Percentiles rank a stretch among this genome's conserved stretches.
Conservation (phyloP, 2,329 filamentous ascomycete genomes). For the Tolypocladium paradoxum region DNA sequence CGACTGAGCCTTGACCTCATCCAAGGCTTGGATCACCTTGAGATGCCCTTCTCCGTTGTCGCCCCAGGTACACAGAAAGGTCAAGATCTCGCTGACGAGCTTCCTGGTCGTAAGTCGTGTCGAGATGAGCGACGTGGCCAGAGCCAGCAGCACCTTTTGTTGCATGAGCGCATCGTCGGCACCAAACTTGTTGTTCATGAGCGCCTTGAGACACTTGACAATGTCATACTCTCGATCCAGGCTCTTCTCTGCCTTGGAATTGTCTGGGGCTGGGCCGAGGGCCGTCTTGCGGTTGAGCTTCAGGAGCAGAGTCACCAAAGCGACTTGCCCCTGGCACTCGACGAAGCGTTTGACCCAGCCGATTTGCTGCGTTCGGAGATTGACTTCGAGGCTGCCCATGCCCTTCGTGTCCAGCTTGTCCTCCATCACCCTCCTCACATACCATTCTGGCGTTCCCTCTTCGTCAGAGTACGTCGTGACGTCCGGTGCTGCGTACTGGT, state of each 20-base stretch:
- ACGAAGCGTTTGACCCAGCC: slow-evolving; percentile 96
- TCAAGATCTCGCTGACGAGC: slow-evolving; percentile 89
- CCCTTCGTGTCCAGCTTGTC: slow-evolving; percentile 88
- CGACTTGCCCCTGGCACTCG: slow-evolving; percentile 93
- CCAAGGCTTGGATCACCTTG: slow-evolving; percentile 88
- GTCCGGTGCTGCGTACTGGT: slow-evolving; percentile 57
- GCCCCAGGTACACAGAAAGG: slow-evolving; percentile 91
- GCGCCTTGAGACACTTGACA: slow-evolving; percentile 88
- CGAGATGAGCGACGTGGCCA: slow-evolving; percentile 79
- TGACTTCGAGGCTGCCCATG: slow-evolving; percentile 86
- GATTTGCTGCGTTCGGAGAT: slow-evolving; percentile 89
- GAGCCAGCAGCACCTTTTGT: slow-evolving; percentile 78
- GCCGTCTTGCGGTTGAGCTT: slow-evolving; percentile 87
- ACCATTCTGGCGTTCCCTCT: slow-evolving; percentile 96
- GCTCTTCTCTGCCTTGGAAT: slow-evolving; percentile 58
- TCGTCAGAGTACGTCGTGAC: slow-evolving; percentile 76
- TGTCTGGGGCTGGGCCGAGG: slow-evolving; percentile 55
- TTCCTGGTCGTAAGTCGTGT: slow-evolving; percentile 85
- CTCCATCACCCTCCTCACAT: slow-evolving; percentile 93
- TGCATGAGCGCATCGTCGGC: slow-evolving; percentile 90
- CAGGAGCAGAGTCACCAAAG: slow-evolving; percentile 82
- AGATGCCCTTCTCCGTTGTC: slow-evolving; percentile 73
- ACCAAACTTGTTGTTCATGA: slow-evolving; percentile 99
- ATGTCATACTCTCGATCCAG: slow-evolving; percentile 93
- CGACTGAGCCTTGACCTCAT: slow-evolving; percentile 77